Percentiles rank a stretch among this genome's conserved stretches.
These are phyloP conservation scores for Umbilicaria muhlenbergii DNA, from an alignment of 495 filamentous ascomycete genomes.

Conservation along the genomic window DNA sequence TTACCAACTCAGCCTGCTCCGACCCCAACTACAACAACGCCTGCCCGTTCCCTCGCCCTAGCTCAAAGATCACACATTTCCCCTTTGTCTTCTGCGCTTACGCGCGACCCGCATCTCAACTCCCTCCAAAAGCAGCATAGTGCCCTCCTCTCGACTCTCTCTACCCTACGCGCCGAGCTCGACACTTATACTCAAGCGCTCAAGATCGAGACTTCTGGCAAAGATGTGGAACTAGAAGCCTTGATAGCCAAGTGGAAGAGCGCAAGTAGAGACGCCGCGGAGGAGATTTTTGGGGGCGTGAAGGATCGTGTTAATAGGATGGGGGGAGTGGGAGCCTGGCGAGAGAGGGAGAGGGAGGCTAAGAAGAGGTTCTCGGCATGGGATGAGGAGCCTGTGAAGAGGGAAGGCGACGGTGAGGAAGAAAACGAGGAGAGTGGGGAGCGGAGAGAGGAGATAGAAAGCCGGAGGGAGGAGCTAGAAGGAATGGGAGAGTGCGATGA, in stretches of 20 bases:
- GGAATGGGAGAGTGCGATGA: conserved; percentile 2
- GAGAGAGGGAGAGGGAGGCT: conserved; percentile 27
- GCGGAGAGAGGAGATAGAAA: conserved; percentile 14
- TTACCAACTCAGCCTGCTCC: neutral
- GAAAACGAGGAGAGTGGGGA: conserved; percentile 13
- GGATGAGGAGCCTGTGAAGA: conserved; percentile 6
- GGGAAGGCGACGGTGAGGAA: conserved; percentile 1
- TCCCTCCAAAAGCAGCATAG: conserved; percentile 21
- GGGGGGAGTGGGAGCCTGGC: conserved; percentile 43
- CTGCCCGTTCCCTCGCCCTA: conserved; percentile 1
- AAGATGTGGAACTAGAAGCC: conserved; percentile 29
- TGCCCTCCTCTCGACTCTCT: conserved; percentile 19
- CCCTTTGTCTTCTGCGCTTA: neutral
- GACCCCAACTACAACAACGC: conserved; percentile 1
- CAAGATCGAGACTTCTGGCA: conserved; percentile 27
- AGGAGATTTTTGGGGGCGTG: conserved; percentile 31
- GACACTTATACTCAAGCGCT: conserved; percentile 35
- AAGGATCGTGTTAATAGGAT: conserved; percentile 30
- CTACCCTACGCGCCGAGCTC: conserved; percentile 22
- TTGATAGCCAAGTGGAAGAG: conserved; percentile 33
- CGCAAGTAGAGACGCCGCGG: conserved; percentile 33
- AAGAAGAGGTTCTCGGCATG: conserved; percentile 18
- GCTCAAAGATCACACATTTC: conserved; percentile 8
- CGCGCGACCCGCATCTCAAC: conserved; percentile 6
- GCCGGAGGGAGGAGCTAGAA: conserved; percentile 15